Evolutionary conservation across 192 early-diverging fungal genomes (phyloP), one percentile per base, ranked within the genome.

Genomic region (Linderina pennispora): DNA sequence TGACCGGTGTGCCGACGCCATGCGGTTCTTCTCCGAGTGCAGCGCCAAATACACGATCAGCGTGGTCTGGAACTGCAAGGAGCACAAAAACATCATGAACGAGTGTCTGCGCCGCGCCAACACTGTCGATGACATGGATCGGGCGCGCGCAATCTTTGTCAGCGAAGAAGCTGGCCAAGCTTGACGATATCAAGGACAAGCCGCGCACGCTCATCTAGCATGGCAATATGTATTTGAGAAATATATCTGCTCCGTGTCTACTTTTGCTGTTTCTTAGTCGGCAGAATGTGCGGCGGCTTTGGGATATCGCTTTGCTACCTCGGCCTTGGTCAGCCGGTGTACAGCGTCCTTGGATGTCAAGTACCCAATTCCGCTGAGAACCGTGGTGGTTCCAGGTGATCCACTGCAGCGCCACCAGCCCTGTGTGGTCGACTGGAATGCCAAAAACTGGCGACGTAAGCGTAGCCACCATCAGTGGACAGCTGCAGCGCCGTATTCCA

Each of bases 401-500:
- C 67, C 76, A 80, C 77, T 81, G 76, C 75, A 96, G 24, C 24
- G 60, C 77, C 48, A 71, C 62, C 33, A 91, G 50, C 14, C 53
- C 55, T 35, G 73, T 40, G 15, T 47, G 44, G 13, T 82, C 78
- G 2, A 58, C 55, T 2, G 80, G 74, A 21, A 83, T 66, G 3
- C 83, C 87, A 62, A 85, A 78, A 4, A 85, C 80, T 0, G 92
- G 84, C 5, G 84, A 76, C 5, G 85, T 71, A 17, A 96, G 60
- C 3, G 88, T 85, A 9, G 73, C 53, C 1, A 79, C 81, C 80
- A 98, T 89, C 10, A 93, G 77, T 6, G 58, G 44, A n/a, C 23
- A 98, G 74, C 62, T 98, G 95, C 16, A 95, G 56, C 8, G 77
- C 82, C 3, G 93, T 98, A 46, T 95, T 96, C 47, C 86, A 58